Evolutionary conservation across 2,329 filamentous ascomycete species (phyloP).

Genomic region (Colletotrichum sp.): DNA sequence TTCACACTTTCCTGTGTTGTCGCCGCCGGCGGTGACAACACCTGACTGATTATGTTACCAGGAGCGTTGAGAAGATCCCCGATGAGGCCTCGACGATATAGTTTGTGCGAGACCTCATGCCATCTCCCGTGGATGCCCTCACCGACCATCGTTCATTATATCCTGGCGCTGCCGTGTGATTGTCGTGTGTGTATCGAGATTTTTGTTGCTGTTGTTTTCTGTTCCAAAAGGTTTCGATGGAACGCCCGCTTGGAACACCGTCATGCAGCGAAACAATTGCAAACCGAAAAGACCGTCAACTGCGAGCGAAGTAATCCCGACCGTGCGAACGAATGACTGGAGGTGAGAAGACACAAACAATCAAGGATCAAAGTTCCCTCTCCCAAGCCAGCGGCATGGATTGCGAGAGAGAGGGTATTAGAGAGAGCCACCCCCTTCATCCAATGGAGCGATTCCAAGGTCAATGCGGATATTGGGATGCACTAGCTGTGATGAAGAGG

Average conservation of each 20-base stretch:
- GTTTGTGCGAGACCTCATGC: background rate
- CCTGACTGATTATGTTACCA: background rate
- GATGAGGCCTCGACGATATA: background rate
- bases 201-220: background rate
- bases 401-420: constrained; percentile 17
- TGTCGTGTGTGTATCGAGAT: background rate
- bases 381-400: background rate
- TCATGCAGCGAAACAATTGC: background rate
- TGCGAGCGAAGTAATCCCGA: background rate
- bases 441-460: background rate
- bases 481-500: constrained; percentile 16
- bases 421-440: background rate
- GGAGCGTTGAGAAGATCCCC: constrained; percentile 1
- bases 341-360: background rate
- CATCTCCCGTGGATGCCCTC: background rate
- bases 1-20: background rate
- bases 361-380: background rate
- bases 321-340: constrained; percentile 2
- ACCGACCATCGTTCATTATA: constrained; percentile 11
- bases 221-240: background rate
- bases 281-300: background rate
- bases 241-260: background rate
- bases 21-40: constrained; percentile 13
- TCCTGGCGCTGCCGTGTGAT: background rate
- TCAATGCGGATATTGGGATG: constrained; percentile 20